Evolutionary conservation across 1,284 basidiomycete species (phyloP).

Genomic region (Peniophora sp.): DNA sequence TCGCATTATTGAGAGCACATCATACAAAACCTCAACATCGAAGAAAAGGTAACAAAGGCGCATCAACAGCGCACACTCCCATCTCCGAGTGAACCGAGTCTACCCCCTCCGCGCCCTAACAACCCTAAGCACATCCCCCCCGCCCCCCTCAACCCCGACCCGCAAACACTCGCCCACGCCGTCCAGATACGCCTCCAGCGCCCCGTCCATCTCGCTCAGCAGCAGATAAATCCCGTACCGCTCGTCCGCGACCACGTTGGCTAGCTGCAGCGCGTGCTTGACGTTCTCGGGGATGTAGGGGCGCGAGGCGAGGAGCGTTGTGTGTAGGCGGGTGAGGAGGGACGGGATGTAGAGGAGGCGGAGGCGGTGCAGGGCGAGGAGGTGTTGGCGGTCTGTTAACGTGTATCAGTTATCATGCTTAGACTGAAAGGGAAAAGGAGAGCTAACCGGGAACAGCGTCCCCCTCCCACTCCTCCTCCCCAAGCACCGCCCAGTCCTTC

Average conservation of each 20-base stretch:
- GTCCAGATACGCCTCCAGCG: slow-evolving; percentile 65
- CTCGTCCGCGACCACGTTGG: slow-evolving; percentile 85
- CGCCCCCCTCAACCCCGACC: slow-evolving; percentile 62
- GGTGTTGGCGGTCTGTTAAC: slow-evolving; percentile 45
- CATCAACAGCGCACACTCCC: too few relatives aligned
- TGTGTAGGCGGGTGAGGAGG: slow-evolving; percentile 81
- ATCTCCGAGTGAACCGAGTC: too few relatives aligned
- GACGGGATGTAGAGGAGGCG: slow-evolving; percentile 90
- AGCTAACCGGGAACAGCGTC: neutral
- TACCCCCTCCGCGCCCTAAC: too few relatives aligned
- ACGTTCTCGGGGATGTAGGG: slow-evolving; percentile 70
- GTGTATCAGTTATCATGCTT: slow-evolving; percentile 5
- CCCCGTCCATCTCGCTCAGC: slow-evolving; percentile 48
- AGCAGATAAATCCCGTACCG: slow-evolving; percentile 67
- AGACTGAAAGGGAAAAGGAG: neutral
- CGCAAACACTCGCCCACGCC: slow-evolving; percentile 66
- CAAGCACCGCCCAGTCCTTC: slow-evolving; percentile 65
- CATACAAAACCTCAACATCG: too few relatives aligned
- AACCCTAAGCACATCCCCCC: slow-evolving; percentile 59
- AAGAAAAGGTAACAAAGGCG: too few relatives aligned
- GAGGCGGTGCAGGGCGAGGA: slow-evolving; percentile 69
- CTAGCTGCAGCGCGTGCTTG: slow-evolving; percentile 69
- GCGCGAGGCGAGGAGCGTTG: slow-evolving; percentile 62
- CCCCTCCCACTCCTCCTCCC: slow-evolving; percentile 30
- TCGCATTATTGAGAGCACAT: too few relatives aligned